Evolutionary conservation across 495 filamentous ascomycete species (phyloP).

Genomic region (Penicillium desertorum): DNA sequence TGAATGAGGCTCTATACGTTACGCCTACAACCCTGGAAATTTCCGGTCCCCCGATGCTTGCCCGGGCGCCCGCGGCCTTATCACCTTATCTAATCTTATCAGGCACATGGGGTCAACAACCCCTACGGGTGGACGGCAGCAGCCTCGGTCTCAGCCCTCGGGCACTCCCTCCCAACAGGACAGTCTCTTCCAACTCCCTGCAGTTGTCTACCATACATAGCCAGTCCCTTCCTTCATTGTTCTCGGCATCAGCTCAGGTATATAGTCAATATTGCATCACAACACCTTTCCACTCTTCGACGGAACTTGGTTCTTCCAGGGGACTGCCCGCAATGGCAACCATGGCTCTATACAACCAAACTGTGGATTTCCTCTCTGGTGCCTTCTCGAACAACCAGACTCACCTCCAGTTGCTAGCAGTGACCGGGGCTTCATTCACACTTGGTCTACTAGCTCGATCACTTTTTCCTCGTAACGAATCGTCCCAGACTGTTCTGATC

Average conservation of each 20-base stretch:
- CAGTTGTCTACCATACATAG: not conserved
- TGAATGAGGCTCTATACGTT: no score
- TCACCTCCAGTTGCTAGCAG: conserved; percentile 43
- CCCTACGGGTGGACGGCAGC: not conserved
- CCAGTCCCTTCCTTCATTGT: not conserved
- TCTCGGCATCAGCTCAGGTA: not conserved
- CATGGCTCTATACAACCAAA: conserved; percentile 44
- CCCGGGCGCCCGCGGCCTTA: no score
- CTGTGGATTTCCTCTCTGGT: conserved; percentile 41
- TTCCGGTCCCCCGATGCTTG: no score
- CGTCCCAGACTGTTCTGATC: conserved; percentile 30
- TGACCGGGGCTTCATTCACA: conserved; percentile 43
- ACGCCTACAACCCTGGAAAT: no score
- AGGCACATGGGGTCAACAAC: conserved; percentile 11
- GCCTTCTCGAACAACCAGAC: conserved; percentile 39
- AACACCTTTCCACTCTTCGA: not conserved
- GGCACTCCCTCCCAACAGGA: not conserved
- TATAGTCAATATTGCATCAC: not conserved
- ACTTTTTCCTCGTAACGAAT: conserved; percentile 24
- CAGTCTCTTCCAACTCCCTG: not conserved
- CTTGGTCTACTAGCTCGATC: conserved; percentile 43
- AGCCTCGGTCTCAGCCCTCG: conserved; percentile 5
- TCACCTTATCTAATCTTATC: conserved; percentile 17
- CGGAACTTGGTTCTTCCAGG: conserved; percentile 8
- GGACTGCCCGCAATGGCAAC: conserved; percentile 10